Conservation (phyloP, 1,284 basidiomycete genomes). For the Stygiomarasmius scandens region DNA sequence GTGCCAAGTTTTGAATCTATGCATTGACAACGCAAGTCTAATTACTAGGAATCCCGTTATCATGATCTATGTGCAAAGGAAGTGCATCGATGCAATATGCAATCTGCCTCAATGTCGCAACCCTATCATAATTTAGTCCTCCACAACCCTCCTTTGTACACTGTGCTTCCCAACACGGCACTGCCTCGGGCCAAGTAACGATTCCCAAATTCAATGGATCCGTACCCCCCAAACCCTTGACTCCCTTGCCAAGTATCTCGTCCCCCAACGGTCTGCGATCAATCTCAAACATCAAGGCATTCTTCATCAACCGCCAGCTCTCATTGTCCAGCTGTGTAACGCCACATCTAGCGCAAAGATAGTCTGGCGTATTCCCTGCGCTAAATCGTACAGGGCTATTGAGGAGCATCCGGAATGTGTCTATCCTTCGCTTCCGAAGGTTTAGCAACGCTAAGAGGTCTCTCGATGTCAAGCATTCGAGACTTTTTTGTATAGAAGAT, state of each 20-base stretch:
- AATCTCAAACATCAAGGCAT: slow-evolving; percentile 42
- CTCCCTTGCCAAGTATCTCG: slow-evolving; percentile 26
- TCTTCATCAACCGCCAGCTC: slow-evolving; percentile 43
- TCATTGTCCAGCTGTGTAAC: slow-evolving; percentile 42
- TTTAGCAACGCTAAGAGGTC: slow-evolving; percentile 39
- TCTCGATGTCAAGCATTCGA: slow-evolving; percentile 29
- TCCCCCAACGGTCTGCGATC: slow-evolving; percentile 42
- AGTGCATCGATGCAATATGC: slow-evolving; percentile 40
- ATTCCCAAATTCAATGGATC: slow-evolving; percentile 30
- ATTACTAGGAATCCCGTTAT: not conserved
- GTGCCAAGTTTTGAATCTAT: too few relatives aligned
- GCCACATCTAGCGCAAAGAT: slow-evolving; percentile 39
- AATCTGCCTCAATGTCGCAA: slow-evolving; percentile 45
- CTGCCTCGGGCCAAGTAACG: slow-evolving; percentile 43
- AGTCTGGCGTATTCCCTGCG: slow-evolving; percentile 40
- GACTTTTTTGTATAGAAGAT: not conserved
- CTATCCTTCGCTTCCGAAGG: slow-evolving; percentile 40
- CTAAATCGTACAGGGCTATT: slow-evolving; percentile 45
- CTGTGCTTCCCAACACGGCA: slow-evolving; percentile 44
- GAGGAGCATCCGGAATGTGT: slow-evolving; percentile 39
- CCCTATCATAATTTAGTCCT: slow-evolving; percentile 42
- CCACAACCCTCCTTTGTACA: slow-evolving; percentile 42
- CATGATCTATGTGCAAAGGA: slow-evolving; percentile 24
- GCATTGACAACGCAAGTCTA: too few relatives aligned
- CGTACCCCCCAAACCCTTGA: slow-evolving; percentile 16